A percentile compares a stretch with the other conserved stretches of the same genome.
Conservation (phyloP, 2,329 filamentous ascomycete species). For the Rutstroemia sp. region DNA sequence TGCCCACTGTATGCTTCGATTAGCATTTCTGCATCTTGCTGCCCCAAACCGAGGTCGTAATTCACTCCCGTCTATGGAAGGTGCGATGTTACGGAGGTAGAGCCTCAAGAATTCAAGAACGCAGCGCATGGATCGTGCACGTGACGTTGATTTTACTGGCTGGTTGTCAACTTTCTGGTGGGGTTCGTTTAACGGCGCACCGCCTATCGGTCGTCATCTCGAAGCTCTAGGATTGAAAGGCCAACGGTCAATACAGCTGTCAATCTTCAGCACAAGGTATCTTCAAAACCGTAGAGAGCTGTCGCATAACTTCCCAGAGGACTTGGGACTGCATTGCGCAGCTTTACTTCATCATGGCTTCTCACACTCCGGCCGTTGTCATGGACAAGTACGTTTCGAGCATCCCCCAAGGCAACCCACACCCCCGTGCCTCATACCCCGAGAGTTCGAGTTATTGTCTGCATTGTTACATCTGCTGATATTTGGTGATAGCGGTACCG, state of each 20-base stretch:
- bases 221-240: conserved; percentile 8
- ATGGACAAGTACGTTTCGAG: conserved; percentile 92
- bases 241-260: conserved; percentile 4
- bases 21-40: neutral
- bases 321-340: conserved; percentile 21
- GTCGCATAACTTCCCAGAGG: conserved; percentile 25
- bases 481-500: conserved; percentile 71
- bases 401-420: conserved; percentile 21
- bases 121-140: neutral
- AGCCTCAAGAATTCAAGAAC: too few relatives aligned
- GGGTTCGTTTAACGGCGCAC: conserved; percentile 10
- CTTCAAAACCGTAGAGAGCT: conserved; percentile 11
- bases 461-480: conserved; percentile 18
- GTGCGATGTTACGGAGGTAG: too few relatives aligned
- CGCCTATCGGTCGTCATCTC: conserved; percentile 18
- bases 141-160: conserved; percentile 2
- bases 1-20: too few relatives aligned
- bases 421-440: neutral
- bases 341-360: conserved; percentile 62
- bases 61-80: neutral
- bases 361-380: conserved; percentile 99
- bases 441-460: neutral
- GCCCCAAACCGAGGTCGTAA: neutral
- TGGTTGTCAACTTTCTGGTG: neutral
- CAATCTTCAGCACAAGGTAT: neutral